Base-by-base conservation (phyloP, 768 basidiomycete genomes). In the Boletus pseudopeckii region DNA sequence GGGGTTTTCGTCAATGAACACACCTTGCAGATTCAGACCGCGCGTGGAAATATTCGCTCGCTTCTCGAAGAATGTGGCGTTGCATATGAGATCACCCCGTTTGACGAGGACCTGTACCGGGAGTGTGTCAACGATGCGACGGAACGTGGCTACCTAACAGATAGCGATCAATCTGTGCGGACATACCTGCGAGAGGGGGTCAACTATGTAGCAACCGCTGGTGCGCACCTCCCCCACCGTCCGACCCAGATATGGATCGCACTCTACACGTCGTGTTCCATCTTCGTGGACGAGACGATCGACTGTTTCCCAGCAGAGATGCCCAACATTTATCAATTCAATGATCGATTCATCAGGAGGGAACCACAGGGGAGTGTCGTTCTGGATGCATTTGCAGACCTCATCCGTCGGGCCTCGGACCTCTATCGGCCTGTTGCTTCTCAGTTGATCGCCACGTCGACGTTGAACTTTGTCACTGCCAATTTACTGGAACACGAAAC, bases 361-460 rank as follows among this genome's bases (percentile, higher is more conserved):
- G 30, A 64, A 32, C 50, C 56, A 2, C 76, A 78, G 26, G 64
- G 39, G 0, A 61, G 1, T 28, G 28, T 1, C 28, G 28, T 32
- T 32, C 30, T 32, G 30, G 30, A 32, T 32, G 30, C 10, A 11
- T 32, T 32, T 32, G 10, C 30, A 32, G 9, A 32, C 2, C 7
- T 10, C 30, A 32, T 32, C 30, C 30, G 30, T 32, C 30, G 30
- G 30, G 4, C 10, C 28, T 28, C 28, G 8, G 28, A 9, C 30
- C 30, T 32, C 30, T 32, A 32, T 45, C 57, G 46, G 0, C 50
- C 66, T 0, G 58, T 73, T 18, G 64, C 59, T 0, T 69, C 71
- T 2, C 72, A 74, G 30, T 54, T 73, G 15, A 71, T 80, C 45
- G 58, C 71, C 26, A 66, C 71, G 6, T 66, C 71, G 8, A 71